Evolutionary conservation across 768 basidiomycete genomes (phyloP).

Genomic region (Termitomyces heimii): DNA sequence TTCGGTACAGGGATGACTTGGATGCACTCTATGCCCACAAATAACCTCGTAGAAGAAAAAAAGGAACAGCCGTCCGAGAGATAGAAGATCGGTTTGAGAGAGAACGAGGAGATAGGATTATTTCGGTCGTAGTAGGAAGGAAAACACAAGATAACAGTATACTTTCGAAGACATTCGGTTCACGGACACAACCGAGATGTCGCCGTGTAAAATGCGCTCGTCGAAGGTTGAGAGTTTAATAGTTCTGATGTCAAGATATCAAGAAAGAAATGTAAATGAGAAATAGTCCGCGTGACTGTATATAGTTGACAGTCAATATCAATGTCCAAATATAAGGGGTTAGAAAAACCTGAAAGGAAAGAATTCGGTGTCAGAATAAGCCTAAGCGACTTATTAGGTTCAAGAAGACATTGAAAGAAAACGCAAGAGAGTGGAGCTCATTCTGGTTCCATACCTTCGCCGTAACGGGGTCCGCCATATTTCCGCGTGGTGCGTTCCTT

Average conservation of each 20-base stretch:
- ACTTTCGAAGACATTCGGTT: not conserved
- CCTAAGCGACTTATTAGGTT: too few species aligned
- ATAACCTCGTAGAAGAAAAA: not conserved
- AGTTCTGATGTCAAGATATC: too few species aligned
- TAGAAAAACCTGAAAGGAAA: too few species aligned
- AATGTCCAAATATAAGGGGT: too few species aligned
- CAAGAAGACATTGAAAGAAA: not conserved
- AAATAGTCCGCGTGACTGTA: too few species aligned
- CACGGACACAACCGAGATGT: not conserved
- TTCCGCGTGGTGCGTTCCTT: not conserved
- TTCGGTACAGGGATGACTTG: not conserved
- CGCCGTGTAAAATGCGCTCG: too few species aligned
- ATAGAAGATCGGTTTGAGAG: not conserved
- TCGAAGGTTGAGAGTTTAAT: too few species aligned
- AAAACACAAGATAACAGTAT: not conserved
- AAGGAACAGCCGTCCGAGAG: not conserved
- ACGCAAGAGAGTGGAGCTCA: not conserved
- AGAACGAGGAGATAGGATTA: not conserved
- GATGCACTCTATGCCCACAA: too few species aligned
- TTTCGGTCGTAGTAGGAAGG: not conserved
- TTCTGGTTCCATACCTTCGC: not conserved
- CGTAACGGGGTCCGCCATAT: not conserved
- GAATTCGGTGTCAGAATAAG: too few species aligned
- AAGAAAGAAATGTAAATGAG: not conserved
- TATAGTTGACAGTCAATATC: too few species aligned